phyloP scores from a whole-genome alignment of 2,329 filamentous ascomycete genomes.

The Bimuria novae-zelandiae region DNA sequence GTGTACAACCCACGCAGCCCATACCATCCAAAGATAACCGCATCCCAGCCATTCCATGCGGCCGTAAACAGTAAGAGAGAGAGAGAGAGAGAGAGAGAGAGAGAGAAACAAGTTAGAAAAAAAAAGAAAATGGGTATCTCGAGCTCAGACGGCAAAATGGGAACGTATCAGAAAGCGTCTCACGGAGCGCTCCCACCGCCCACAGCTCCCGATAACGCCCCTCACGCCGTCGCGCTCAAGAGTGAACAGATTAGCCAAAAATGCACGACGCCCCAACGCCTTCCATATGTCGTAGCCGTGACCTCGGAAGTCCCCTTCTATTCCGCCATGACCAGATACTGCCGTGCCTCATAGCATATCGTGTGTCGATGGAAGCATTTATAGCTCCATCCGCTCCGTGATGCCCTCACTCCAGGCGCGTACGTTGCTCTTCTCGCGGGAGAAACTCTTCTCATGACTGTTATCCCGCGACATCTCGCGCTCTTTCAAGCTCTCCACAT shows the following conservation, averaged over 20 bases:
- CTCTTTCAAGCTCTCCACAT: slow-evolving; percentile 37
- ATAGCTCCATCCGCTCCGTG: slow-evolving; percentile 59
- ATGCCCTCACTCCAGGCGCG: slow-evolving; percentile 60
- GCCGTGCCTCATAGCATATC: background rate
- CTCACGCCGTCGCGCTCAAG: slow-evolving; percentile 9
- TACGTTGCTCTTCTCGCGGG: slow-evolving; percentile 54
- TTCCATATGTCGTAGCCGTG: background rate
- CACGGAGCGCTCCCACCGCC: slow-evolving; percentile 30
- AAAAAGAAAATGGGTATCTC: slow-evolving; percentile 24
- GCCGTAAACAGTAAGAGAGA: no score
- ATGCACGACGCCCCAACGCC: background rate
- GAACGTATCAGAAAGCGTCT: slow-evolving; percentile 16
- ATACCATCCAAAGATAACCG: no score
- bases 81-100: no score
- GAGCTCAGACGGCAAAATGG: slow-evolving; percentile 13
- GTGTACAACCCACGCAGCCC: no score
- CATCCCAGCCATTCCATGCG: no score
- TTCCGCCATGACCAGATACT: background rate
- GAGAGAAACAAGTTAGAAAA: no score
- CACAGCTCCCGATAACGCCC: slow-evolving; percentile 20
- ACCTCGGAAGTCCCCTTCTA: background rate
- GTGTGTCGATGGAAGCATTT: background rate
- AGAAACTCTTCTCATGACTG: slow-evolving; percentile 49
- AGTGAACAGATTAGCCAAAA: slow-evolving; percentile 1
- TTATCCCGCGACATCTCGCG: slow-evolving; percentile 40